These are phyloP conservation scores for Penicillium salamii DNA, from an alignment of 495 filamentous ascomycete genomes.

Conservation along the genomic window DNA sequence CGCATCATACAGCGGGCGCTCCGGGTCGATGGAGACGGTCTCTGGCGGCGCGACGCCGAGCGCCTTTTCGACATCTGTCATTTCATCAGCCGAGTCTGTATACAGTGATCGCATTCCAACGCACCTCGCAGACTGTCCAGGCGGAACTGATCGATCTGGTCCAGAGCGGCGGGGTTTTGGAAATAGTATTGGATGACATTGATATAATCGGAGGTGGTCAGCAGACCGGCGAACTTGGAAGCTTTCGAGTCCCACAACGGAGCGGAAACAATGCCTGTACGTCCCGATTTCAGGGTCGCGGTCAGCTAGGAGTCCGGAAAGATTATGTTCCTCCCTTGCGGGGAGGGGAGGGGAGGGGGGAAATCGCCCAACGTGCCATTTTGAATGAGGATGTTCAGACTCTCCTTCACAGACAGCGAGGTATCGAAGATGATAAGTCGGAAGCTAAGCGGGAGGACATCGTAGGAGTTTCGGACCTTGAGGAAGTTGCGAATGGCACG, in stretches of 20 bases:
- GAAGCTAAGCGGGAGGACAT: constrained; percentile 97
- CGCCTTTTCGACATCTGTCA: constrained; percentile 85
- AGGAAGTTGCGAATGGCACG: constrained; percentile 92
- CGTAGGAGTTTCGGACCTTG: constrained; percentile 94
- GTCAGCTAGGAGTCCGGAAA: constrained; percentile 21
- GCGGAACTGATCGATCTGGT: constrained; percentile 89
- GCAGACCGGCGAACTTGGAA: constrained; percentile 87
- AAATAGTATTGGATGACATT: constrained; percentile 99
- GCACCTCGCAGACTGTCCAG: constrained; percentile 87
- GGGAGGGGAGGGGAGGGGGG: background rate
- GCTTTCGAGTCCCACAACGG: constrained; percentile 96
- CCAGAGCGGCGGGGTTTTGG: constrained; percentile 89
- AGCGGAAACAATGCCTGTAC: constrained; percentile 90
- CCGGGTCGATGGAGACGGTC: constrained; percentile 91
- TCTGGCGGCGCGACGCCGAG: constrained; percentile 89
- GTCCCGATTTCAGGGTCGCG: constrained; percentile 18
- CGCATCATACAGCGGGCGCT: constrained; percentile 87
- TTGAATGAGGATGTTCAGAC: constrained; percentile 91
- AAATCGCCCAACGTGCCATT: constrained; percentile 68
- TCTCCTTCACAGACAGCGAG: constrained; percentile 92
- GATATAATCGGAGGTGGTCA: constrained; percentile 95
- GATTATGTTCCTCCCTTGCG: no score
- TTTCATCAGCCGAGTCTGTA: background rate
- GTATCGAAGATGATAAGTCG: constrained; percentile 95
- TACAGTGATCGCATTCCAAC: constrained; percentile 5